A percentile compares a stretch with the other conserved stretches of the same genome.
These are phyloP conservation scores for Davidsoniella neocaledoniae DNA, from an alignment of 2,329 filamentous ascomycete species.

Conservation along the genomic window DNA sequence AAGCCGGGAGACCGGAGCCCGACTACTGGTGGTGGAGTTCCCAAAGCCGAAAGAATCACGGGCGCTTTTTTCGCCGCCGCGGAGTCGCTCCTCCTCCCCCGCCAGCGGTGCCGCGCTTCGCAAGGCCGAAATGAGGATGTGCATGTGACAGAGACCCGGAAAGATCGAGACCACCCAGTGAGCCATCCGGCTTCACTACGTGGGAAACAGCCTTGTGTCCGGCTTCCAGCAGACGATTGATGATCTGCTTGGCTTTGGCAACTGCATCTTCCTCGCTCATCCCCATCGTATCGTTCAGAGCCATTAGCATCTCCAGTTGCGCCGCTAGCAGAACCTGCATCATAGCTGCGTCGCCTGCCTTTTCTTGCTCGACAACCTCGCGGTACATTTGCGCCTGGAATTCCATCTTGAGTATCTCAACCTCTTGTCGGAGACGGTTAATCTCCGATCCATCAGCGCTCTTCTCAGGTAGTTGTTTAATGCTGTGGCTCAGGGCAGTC, in stretches of 20 bases:
- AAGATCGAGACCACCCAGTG: constrained; percentile 11
- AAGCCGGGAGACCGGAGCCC: constrained; percentile 4
- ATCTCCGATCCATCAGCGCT: constrained; percentile 29
- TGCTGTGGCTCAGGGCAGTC: constrained; percentile 69
- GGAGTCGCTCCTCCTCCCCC: constrained; percentile 11
- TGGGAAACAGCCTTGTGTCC: constrained; percentile 62
- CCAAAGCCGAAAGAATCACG: constrained; percentile 11
- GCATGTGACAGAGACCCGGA: constrained; percentile 12
- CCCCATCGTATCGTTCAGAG: constrained; percentile 61
- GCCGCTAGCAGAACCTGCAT: constrained; percentile 74
- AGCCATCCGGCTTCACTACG: constrained; percentile 66
- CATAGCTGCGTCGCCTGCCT: constrained; percentile 56
- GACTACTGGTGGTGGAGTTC: background rate
- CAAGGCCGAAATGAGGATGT: constrained; percentile 13
- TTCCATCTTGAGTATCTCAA: constrained; percentile 67
- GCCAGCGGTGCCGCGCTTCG: constrained; percentile 10
- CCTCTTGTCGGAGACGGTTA: constrained; percentile 59
- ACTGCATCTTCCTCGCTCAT: constrained; percentile 78
- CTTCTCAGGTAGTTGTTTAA: constrained; percentile 60
- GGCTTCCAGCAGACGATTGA: constrained; percentile 60
- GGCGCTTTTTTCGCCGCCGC: constrained; percentile 9
- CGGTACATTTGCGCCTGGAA: constrained; percentile 65
- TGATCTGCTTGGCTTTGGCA: constrained; percentile 56
- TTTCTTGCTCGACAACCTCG: constrained; percentile 71
- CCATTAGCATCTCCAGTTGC: constrained; percentile 80